phyloP scores from a whole-genome alignment of 306 rosid genomes.

The Elaeagnus macrophylla region DNA sequence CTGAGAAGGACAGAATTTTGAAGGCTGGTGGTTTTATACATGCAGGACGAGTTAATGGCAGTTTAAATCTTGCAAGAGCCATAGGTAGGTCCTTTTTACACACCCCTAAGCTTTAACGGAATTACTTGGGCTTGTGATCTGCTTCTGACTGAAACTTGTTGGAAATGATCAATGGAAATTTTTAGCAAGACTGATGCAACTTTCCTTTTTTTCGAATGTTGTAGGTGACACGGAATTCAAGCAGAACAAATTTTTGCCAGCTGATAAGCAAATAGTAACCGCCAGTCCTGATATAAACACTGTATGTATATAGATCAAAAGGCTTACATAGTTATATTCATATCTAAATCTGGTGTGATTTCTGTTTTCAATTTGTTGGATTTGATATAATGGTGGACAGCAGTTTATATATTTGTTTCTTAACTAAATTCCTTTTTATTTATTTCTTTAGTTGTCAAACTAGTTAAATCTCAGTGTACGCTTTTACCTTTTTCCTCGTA shows the following conservation, averaged over 20 bases:
- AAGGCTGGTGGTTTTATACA: conserved; percentile 96
- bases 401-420: not conserved
- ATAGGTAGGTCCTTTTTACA: conserved; percentile 39
- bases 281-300: conserved; percentile 86
- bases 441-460: not conserved
- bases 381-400: not conserved
- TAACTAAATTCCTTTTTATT: not conserved
- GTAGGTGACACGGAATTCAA: conserved; percentile 98
- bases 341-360: not conserved
- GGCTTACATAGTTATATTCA: conserved; percentile 1
- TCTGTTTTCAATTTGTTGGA: conserved; percentile 11
- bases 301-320: conserved; percentile 37
- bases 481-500: not conserved
- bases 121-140: not conserved
- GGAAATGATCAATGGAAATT: conserved; percentile 5
- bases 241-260: conserved; percentile 75
- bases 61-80: conserved; percentile 95
- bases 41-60: conserved; percentile 95
- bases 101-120: not conserved
- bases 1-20: conserved; percentile 82
- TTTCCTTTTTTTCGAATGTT: conserved; percentile 23
- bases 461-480: not conserved
- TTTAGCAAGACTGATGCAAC: not conserved
- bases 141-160: not conserved
- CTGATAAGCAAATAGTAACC: conserved; percentile 76